Evolutionary conservation across 1,284 basidiomycete genomes (phyloP).

Genomic region (Microbotryum silenes-acaulis): DNA sequence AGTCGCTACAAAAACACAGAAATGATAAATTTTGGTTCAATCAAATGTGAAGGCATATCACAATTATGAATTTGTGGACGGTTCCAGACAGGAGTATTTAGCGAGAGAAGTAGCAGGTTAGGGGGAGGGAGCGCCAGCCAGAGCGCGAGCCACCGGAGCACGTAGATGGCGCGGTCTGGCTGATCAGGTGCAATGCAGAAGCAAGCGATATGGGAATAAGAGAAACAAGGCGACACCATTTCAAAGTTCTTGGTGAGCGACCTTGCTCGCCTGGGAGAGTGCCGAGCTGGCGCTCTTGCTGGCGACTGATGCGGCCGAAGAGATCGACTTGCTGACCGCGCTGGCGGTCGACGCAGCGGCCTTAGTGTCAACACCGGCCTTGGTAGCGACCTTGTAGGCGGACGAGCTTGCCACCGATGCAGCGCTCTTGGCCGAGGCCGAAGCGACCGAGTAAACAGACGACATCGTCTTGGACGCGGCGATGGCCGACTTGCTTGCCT

Average conservation of each 20-base stretch:
- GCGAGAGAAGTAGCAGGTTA: too few species aligned
- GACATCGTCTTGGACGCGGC: background rate
- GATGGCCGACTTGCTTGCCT: background rate
- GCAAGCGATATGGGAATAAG: background rate
- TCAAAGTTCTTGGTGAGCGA: conserved; percentile 9
- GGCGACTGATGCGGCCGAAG: background rate
- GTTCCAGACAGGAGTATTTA: too few species aligned
- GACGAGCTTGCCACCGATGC: background rate
- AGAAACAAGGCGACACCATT: background rate
- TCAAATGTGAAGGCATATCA: too few species aligned
- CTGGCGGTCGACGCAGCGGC: background rate
- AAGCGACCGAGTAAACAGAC: background rate
- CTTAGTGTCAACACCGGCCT: conserved; percentile 6
- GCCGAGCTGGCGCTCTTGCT: conserved; percentile 7
- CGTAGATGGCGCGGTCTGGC: too few species aligned
- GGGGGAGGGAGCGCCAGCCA: too few species aligned
- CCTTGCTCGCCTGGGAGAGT: conserved; percentile 2
- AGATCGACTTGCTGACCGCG: background rate
- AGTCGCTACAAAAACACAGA: too few species aligned
- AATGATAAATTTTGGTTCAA: too few species aligned
- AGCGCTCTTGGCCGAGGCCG: background rate
- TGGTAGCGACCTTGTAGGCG: background rate
- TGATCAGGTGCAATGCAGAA: too few species aligned
- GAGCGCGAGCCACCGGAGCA: too few species aligned
- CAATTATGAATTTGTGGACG: too few species aligned